Evolutionary conservation across 192 early-diverging fungal genomes (phyloP).

Genomic region (Gryganskiella cystojenkinii): DNA sequence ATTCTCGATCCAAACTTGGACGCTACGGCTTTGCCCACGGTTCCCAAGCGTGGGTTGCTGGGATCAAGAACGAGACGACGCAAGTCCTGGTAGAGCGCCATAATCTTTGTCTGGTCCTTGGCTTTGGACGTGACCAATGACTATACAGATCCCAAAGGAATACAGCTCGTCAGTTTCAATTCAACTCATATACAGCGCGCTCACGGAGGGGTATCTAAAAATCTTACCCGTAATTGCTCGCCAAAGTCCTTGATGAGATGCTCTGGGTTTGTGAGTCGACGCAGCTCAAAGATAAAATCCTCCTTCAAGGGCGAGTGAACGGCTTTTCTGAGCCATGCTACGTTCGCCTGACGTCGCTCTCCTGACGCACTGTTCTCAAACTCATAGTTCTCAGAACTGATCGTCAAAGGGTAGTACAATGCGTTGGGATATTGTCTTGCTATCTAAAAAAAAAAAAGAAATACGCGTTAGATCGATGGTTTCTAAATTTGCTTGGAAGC

Average conservation of each 20-base stretch:
- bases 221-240: constrained; percentile 62
- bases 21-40: constrained; percentile 51
- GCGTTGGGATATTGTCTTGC: constrained; percentile 72
- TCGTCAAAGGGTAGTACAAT: constrained; percentile 73
- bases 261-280: constrained; percentile 73
- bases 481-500: too few relatives aligned
- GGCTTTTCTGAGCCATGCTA: constrained; percentile 46
- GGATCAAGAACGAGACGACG: constrained; percentile 59
- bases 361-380: constrained; percentile 51
- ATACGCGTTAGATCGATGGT: too few relatives aligned
- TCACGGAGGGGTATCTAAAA: neutral
- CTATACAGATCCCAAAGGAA: constrained; percentile 24
- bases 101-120: constrained; percentile 45
- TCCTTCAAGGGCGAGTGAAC: constrained; percentile 62
- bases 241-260: constrained; percentile 78
- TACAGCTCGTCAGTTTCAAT: too few relatives aligned
- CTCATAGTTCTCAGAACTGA: constrained; percentile 75
- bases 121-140: constrained; percentile 22
- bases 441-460: constrained; percentile 50
- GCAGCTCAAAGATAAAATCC: constrained; percentile 70
- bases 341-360: constrained; percentile 38
- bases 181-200: neutral
- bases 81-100: constrained; percentile 63
- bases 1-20: constrained; percentile 44
- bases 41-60: constrained; percentile 36